phyloP scores from a whole-genome alignment of 2,329 filamentous ascomycete genomes.

The Trichoderma polysporum region DNA sequence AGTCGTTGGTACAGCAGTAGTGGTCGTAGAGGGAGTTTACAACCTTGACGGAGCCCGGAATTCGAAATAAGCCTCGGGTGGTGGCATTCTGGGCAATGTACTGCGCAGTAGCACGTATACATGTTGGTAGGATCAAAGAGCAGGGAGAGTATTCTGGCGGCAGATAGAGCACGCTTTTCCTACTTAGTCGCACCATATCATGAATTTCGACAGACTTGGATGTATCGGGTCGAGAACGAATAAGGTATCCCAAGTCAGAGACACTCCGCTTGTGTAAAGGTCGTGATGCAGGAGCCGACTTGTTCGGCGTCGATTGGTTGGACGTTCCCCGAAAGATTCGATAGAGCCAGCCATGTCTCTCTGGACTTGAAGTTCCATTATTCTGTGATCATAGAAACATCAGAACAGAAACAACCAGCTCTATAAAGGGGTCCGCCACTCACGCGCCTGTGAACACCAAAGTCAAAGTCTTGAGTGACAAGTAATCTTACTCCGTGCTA shows the following conservation, averaged over 20 bases:
- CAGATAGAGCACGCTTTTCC: constrained; percentile 61
- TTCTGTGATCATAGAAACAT: constrained; percentile 21
- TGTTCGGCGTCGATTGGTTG: constrained; percentile 23
- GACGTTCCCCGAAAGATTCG: constrained; percentile 35
- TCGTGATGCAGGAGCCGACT: constrained; percentile 15
- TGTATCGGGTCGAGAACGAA: constrained; percentile 44
- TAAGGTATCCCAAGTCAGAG: constrained; percentile 53
- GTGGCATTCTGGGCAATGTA: constrained; percentile 57
- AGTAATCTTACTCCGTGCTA: constrained; percentile 55
- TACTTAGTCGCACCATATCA: constrained; percentile 61
- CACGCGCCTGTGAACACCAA: constrained; percentile 35
- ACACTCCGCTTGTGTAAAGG: constrained; percentile 51
- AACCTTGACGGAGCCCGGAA: constrained; percentile 57
- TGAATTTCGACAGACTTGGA: constrained; percentile 53
- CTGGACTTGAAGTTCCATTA: constrained; percentile 25
- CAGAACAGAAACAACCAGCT: neutral
- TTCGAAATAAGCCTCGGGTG: constrained; percentile 61
- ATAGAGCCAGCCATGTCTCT: constrained; percentile 40
- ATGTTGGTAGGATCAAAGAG: constrained; percentile 61
- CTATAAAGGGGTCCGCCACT: constrained; percentile 23
- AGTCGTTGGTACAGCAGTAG: constrained; percentile 53
- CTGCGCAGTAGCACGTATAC: constrained; percentile 65
- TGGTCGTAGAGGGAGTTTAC: constrained; percentile 63
- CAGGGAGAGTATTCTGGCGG: constrained; percentile 58
- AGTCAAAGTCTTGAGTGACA: constrained; percentile 39